Evolutionary conservation across 1,139 yeast genomes (phyloP), one percentile per base, ranked within the genome.

Genomic region (Yamadazyma atmosphaerica): DNA sequence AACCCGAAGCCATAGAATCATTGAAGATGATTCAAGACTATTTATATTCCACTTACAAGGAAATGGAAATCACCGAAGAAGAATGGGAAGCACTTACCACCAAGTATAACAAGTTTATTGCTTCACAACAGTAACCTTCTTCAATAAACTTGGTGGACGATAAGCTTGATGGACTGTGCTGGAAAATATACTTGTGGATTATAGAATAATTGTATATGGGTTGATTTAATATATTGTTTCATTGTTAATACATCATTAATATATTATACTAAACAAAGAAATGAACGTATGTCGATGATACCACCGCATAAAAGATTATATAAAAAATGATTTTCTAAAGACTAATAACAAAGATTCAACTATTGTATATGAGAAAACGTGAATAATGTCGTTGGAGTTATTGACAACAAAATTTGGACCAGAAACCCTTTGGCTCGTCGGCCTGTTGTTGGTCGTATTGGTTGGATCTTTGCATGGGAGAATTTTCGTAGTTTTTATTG

Each of bases 331-430:
- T 23, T 11, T 11, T 11, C 7, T 7, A 23, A 23, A 23, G 7
- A 23, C 7, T 12, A 26, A 11, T 7, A 15, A n/a, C n/a, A n/a
- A n/a, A n/a, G n/a, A n/a, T n/a, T n/a, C n/a, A n/a, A n/a, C n/a
- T n/a, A n/a, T n/a, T n/a, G n/a, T n/a, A n/a, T n/a, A n/a, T n/a
- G n/a, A n/a, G n/a, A n/a, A n/a, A n/a, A n/a, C n/a, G n/a, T n/a
- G n/a, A n/a, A n/a, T n/a, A n/a, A n/a, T n/a, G n/a, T n/a, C n/a
- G n/a, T n/a, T n/a, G n/a, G n/a, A 28, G 8, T 28, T 19, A 72
- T 44, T 64, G 72, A 52, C 77, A 72, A 52, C 77, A 72, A 42
- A 72, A 54, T 46, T 68, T 70, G 26, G 73, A 54, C 72, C 73
- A 71, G 47, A 71, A 68, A 5, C 75, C 73, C 54, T 68, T 68